phyloP scores from a whole-genome alignment of 2,329 filamentous ascomycete genomes.

The Sarocladium kiliense region DNA sequence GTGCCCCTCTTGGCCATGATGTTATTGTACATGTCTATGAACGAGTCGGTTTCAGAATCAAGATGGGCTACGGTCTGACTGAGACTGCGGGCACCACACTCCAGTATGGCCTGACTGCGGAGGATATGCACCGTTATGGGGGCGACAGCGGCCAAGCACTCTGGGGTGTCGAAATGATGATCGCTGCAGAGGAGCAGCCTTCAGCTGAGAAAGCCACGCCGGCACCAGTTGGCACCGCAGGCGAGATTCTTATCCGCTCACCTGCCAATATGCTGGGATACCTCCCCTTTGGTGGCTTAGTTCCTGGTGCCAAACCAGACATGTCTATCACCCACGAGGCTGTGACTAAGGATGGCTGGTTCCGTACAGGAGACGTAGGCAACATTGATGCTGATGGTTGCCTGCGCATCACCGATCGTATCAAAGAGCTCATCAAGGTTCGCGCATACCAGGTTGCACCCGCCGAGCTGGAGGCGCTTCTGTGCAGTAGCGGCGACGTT shows the following conservation, averaged over 20 bases:
- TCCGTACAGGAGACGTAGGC: conserved; percentile 67
- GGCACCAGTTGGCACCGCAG: conserved; percentile 44
- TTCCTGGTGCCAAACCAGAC: conserved; percentile 19
- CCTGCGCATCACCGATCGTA: conserved; percentile 65
- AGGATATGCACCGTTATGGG: conserved; percentile 36
- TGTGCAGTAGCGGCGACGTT: conserved; percentile 37
- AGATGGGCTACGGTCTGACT: conserved; percentile 71
- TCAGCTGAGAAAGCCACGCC: conserved; percentile 17
- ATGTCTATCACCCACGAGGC: conserved; percentile 32
- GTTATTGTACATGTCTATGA: conserved; percentile 56
- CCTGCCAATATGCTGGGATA: conserved; percentile 66
- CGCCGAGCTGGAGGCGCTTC: conserved; percentile 38
- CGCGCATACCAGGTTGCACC: conserved; percentile 56
- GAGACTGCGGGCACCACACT: conserved; percentile 63
- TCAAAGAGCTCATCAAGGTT: conserved; percentile 64
- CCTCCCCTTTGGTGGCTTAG: conserved; percentile 49
- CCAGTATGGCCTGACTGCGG: conserved; percentile 49
- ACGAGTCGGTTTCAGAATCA: conserved; percentile 42
- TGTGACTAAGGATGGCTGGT: conserved; percentile 54
- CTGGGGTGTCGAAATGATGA: conserved; percentile 60
- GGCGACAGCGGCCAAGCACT: conserved; percentile 64
- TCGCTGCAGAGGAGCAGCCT: conserved; percentile 43
- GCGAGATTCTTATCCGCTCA: conserved; percentile 61
- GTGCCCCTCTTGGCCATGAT: conserved; percentile 56
- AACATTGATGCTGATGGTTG: conserved; percentile 49